Evolutionary conservation across 441 rosid species (phyloP), one percentile per base, ranked within the genome.

Genomic region (Pelargonium cotyledonis): DNA sequence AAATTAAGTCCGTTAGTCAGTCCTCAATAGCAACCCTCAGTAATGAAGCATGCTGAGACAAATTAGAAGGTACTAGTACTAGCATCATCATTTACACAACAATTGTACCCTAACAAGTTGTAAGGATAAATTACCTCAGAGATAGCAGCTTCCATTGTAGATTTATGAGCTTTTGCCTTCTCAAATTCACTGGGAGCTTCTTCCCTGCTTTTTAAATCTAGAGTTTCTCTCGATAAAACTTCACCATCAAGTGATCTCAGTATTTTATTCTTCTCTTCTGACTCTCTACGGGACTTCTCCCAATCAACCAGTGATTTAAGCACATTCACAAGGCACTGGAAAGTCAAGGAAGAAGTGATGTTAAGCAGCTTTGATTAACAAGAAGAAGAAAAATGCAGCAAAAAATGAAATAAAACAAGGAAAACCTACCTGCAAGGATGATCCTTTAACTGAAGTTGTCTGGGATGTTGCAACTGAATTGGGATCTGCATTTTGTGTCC

Each of bases 111-210:
- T 4, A n/a, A 26, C 58, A 53, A 49, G 18, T 46, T 65, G 61
- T 60, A 0, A 31, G 38, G 16, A 74, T 53, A 16, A 73, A 77
- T 73, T 80, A 89, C 99, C 97, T 93, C 98, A 65, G 89, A 81
- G 69, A 89, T 75, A 67, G 96, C 98, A 76, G 97, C 96, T 82
- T 96, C 99, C 85, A 86, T 70, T 67, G 97, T 89, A 77, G 96
- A 89, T 79, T 96, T 92, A 83, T 91, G 99, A 84, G 99, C 99
- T 82, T 95, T 95, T 49, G 96, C 92, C 86, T 87, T 92, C 86
- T 89, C 99, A 84, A 93, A 96, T 78, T 86, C 81, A 83, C 85
- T 89, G 72, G 96, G 78, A 75, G 68, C 77, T 78, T 89, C 99
- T 69, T 88, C 95, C 83, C 80, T 78, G 80, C 73, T 78, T 79